Evolutionary conservation across 257 asterid species (phyloP).

Genomic region (Rauvolfia tetraphylla): DNA sequence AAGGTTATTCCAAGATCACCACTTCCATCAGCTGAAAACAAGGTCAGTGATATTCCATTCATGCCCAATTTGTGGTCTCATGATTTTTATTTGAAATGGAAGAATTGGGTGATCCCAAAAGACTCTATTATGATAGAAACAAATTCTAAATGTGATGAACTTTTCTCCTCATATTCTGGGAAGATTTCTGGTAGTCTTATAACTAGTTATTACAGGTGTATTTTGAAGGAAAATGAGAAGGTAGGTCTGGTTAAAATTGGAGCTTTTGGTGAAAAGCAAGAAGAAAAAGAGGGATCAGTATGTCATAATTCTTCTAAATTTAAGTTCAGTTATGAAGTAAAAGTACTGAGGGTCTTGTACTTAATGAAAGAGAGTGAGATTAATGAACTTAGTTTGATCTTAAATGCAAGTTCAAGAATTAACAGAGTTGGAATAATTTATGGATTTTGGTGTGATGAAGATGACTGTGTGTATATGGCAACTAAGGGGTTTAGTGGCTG

Average conservation of each 20-base stretch:
- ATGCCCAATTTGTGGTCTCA: constrained; percentile 46
- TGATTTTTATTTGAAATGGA: constrained; percentile 64
- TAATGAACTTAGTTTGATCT: constrained; percentile 32
- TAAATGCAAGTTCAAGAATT: constrained; percentile 36
- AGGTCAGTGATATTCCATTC: constrained; percentile 20
- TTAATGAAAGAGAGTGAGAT: constrained; percentile 46
- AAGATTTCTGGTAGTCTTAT: constrained; percentile 19
- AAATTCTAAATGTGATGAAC: constrained; percentile 16
- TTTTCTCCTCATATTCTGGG: constrained; percentile 30
- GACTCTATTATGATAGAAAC: constrained; percentile 39
- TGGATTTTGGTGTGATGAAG: constrained; percentile 78
- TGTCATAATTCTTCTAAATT: constrained; percentile 11
- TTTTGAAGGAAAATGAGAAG: constrained; percentile 41
- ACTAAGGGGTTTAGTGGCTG: constrained; percentile 40
- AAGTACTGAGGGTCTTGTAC: constrained; percentile 45
- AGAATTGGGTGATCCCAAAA: constrained; percentile 58
- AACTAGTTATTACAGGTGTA: constrained; percentile 20
- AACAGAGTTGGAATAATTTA: constrained; percentile 49
- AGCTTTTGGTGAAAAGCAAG: constrained; percentile 17
- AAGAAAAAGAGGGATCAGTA: constrained; percentile 11
- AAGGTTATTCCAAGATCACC: constrained; percentile 28
- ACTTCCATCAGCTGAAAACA: constrained; percentile 17
- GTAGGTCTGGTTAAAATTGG: constrained; percentile 64
- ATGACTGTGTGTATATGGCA: constrained; percentile 49
- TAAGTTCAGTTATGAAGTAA: constrained; percentile 53